Evolutionary conservation across 1,284 basidiomycete genomes (phyloP), one percentile per base, ranked within the genome.

Genomic region (Puccinia hordei): DNA sequence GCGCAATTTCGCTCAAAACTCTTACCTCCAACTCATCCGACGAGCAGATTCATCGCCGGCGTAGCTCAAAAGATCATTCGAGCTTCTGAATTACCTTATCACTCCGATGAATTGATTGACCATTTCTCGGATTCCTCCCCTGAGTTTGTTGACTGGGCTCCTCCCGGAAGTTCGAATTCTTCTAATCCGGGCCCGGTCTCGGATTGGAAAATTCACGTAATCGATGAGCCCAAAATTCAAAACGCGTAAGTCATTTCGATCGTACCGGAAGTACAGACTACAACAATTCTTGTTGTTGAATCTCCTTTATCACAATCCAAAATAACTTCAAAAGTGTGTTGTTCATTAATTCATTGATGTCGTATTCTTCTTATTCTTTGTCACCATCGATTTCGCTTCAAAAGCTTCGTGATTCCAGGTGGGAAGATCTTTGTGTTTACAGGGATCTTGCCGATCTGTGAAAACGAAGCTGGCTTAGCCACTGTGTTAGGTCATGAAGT

Each of bases 401-500:
- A 46, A 51, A 85, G 85, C 24, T 85, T 85, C 57, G 85, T 85
- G 5, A 71, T 81, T 30, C 78, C 78, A 27, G 78, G 78, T 5
- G 85, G 85, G 44, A 84, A 85, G 69, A 85, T 85, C 76, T 85
- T 80, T 73, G 78, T 80, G 22, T 80, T 80, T n/a, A 80, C 78
- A 12, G 79, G 79, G 10, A 81, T 81, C 17, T 55, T 81, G 19
- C 71, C 71, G 30, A 74, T 81, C 17, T 81, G 79, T 65, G 84
- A 82, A 24, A 83, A 83, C 69, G 81, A 84, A 5, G 84, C 83
- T 35, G 85, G 85, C 4, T 79, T 85, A 15, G 85, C 85, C 1
- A 85, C 85, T 2, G 85, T 85, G 2, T 77, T 85, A 12, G 82
- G 85, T 10, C 85, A 85, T 81, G 85, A 82, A 73, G 81, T 83